Conservation (phyloP, 2,329 filamentous ascomycete genomes). For the Diaporthe citrichinensis region DNA sequence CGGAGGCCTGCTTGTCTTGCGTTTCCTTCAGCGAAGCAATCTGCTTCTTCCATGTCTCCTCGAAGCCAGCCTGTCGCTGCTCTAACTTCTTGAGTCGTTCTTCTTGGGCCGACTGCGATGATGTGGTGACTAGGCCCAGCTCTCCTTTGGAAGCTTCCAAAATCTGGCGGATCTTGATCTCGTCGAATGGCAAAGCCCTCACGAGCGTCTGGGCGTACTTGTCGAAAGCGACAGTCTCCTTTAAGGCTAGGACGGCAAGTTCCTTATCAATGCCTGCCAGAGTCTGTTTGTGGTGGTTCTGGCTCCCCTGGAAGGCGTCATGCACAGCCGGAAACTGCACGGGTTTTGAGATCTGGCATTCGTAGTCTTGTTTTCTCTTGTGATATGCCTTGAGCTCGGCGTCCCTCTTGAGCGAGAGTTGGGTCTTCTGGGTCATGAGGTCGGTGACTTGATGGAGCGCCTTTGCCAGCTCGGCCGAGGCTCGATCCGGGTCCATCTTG, state of each 20-base stretch:
- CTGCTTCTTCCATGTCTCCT: constrained; percentile 19
- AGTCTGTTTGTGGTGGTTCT: constrained; percentile 23
- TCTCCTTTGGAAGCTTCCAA: constrained; percentile 32
- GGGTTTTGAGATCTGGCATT: constrained; percentile 16
- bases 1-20: constrained; percentile 12
- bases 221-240: neutral
- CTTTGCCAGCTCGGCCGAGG: constrained; percentile 35
- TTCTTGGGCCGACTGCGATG: neutral
- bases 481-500: constrained; percentile 32
- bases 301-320: constrained; percentile 10
- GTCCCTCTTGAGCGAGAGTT: constrained; percentile 32
- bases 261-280: constrained; percentile 31
- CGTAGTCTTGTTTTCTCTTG: constrained; percentile 30
- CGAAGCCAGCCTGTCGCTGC: constrained; percentile 16
- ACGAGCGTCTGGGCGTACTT: constrained; percentile 13
- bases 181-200: constrained; percentile 25
- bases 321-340: constrained; percentile 32
- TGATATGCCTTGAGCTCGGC: constrained; percentile 20
- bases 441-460: constrained; percentile 18
- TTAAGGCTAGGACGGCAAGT: neutral
- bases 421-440: constrained; percentile 25
- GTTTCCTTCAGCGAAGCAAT: constrained; percentile 9
- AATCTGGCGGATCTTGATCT: constrained; percentile 37
- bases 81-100: constrained; percentile 32
- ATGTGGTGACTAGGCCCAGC: neutral